Evolutionary conservation across 495 filamentous ascomycete genomes (phyloP).

Genomic region (Entonaema liquescens): DNA sequence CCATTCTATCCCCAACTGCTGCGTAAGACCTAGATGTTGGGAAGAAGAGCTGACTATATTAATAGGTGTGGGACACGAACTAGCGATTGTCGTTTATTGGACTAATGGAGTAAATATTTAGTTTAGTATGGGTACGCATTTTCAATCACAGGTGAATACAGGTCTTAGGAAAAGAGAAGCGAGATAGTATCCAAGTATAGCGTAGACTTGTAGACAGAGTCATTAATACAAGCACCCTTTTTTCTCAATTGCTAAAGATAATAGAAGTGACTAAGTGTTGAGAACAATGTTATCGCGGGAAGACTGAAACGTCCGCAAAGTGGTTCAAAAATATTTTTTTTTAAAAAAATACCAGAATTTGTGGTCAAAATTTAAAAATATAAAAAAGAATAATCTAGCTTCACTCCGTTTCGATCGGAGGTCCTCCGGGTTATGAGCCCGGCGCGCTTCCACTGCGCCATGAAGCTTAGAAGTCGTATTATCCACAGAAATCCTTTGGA

Average conservation of each 20-base stretch:
- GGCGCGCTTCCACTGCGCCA: slow-evolving; percentile 31
- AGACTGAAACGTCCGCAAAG: no score
- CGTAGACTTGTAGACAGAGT: not conserved
- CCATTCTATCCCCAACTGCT: not conserved
- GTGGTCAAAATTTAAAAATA: no score
- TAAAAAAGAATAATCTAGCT: slow-evolving; percentile 13
- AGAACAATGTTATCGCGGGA: no score
- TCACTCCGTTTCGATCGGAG: slow-evolving; percentile 35
- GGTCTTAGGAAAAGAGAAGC: not conserved
- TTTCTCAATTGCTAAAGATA: not conserved
- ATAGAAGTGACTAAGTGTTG: no score
- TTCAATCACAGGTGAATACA: not conserved
- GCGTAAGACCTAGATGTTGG: not conserved
- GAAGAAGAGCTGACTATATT: not conserved
- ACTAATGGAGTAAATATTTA: not conserved
- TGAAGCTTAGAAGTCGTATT: slow-evolving; percentile 1
- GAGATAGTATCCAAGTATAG: not conserved
- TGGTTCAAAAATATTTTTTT: no score
- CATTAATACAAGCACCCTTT: not conserved
- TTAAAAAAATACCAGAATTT: no score
- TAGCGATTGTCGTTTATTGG: not conserved
- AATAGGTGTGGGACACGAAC: not conserved
- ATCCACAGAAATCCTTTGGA: not conserved
- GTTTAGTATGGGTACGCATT: not conserved
- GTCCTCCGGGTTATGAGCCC: slow-evolving; percentile 28